Percentiles rank a stretch among this genome's conserved stretches.
Conservation (phyloP, 2,329 filamentous ascomycete species). For the Apiospora saccharicola region DNA sequence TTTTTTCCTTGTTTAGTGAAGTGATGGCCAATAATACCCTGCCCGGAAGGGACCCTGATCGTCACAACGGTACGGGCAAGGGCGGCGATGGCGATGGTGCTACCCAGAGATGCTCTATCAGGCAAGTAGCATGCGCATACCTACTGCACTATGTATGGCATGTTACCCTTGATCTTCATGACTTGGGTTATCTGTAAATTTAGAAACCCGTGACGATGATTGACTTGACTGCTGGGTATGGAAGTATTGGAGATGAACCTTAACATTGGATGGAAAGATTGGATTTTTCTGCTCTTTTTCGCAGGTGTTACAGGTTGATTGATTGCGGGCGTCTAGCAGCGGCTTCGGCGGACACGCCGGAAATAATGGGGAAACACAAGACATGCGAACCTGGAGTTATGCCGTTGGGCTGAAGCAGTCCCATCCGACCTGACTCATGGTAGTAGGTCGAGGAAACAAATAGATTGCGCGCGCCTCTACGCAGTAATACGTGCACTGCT, state of each 20-base stretch:
- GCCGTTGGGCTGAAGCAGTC: conserved; percentile 2
- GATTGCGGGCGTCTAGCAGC: background rate
- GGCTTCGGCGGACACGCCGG: conserved; percentile 4
- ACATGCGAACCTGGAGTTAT: background rate
- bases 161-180: background rate
- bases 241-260: background rate
- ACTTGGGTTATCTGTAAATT: background rate
- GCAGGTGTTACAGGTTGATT: background rate
- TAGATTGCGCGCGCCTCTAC: background rate
- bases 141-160: background rate
- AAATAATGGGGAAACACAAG: background rate
- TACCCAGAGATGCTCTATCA: background rate
- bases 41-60: background rate
- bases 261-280: background rate
- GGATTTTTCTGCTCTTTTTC: background rate
- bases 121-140: background rate
- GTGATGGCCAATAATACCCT: background rate
- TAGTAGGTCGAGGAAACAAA: background rate
- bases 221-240: background rate
- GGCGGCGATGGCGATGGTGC: background rate
- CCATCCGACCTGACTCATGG: background rate
- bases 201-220: background rate
- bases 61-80: background rate
- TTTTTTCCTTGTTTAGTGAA: background rate
- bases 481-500: background rate